Conservation (phyloP, 306 rosid species). For the Acmispon strigosus region DNA sequence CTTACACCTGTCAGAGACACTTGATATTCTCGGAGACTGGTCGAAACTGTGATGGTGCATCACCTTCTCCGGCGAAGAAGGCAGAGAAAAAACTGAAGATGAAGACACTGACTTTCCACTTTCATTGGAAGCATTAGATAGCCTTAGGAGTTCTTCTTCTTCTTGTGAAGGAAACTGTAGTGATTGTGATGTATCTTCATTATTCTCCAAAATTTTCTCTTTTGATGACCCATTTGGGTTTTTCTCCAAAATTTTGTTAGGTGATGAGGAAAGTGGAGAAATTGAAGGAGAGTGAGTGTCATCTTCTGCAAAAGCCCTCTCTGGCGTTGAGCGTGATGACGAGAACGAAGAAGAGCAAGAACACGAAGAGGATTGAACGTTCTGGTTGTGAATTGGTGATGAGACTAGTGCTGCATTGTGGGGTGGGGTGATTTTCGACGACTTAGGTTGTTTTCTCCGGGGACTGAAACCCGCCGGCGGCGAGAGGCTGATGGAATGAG, state of each 20-base stretch:
- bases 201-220: constrained; percentile 5
- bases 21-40: constrained; percentile 43
- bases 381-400: constrained; percentile 17
- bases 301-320: constrained; percentile 7
- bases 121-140: constrained; percentile 29
- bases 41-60: constrained; percentile 21
- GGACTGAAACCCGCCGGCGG: constrained; percentile 42
- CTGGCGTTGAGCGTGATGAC: constrained; percentile 25
- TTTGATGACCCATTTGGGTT: neutral
- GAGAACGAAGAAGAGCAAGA: constrained; percentile 8
- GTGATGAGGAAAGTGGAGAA: constrained; percentile 4
- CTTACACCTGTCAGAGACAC: constrained; percentile 30
- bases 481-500: constrained; percentile 30
- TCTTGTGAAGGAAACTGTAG: neutral
- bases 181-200: neutral
- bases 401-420: neutral
- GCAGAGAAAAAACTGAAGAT: constrained; percentile 38
- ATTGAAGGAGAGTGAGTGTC: constrained; percentile 3
- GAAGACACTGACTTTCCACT: constrained; percentile 15
- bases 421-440: constrained; percentile 42
- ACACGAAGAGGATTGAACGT: constrained; percentile 11
- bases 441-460: constrained; percentile 35
- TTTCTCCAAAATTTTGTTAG: neutral
- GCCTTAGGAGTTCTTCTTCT: neutral
- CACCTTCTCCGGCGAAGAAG: constrained; percentile 39